Evolutionary conservation across 1,139 yeast genomes (phyloP), one percentile per base, ranked within the genome.

Genomic region (Geotrichum aggregatum): DNA sequence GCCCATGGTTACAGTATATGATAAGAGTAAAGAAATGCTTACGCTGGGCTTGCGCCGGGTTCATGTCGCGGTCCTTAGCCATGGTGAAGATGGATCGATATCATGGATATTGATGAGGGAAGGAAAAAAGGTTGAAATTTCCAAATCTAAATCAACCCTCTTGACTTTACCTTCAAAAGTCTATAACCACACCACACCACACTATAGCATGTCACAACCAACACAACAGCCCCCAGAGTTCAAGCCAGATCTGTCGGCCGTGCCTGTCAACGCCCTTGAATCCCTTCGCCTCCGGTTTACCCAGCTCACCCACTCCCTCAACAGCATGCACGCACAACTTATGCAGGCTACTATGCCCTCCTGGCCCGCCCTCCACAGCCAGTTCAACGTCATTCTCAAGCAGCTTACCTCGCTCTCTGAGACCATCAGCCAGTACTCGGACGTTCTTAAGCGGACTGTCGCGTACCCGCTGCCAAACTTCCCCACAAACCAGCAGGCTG

Each of bases 401-500:
- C 98, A 92, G 65, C 71, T 91, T 47, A 79, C 80, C 38, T 82
- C 95, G 1, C 77, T 91, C 11, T 80, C 95, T 0, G 71, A 79
- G 11, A 83, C 87, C 3, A 66, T 91, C 36, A 81, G 83, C 47
- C 76, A 76, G 52, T 81, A 84, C 62, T 77, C 79, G 10, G 84
- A 79, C 7, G 66, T 78, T 0, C 71, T 92, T 24, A 76, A 76
- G 45, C 71, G 78, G 13, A 82, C 95, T 1, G 88, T 86, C 48
- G 91, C 83, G 2, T 91, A 81, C 63, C 98, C 98, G 1, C 71
- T 87, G 44, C 86, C 92, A 0, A 76, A 76, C 26, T 92, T 91
- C 65, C 97, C 97, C 2, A 80, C 95, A 0, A 78, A 87, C 1
- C 85, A 87, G 42, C 92, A 87, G 57, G 91, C 86, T 63, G 87